These are phyloP conservation scores for Insectozyma bohioensis DNA, from an alignment of 1,139 yeast genomes.

Conservation along the genomic window DNA sequence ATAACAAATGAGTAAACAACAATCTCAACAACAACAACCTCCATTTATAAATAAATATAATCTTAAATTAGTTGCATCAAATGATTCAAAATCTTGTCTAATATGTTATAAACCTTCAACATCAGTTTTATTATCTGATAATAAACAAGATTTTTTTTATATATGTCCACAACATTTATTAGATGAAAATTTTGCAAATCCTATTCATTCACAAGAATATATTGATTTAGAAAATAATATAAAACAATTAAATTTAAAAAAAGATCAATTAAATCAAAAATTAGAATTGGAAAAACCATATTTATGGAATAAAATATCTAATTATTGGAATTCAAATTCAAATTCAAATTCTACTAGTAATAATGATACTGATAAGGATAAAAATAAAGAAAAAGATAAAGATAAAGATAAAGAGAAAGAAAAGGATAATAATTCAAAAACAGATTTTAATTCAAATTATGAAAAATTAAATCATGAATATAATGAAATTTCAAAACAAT, in stretches of 20 bases:
- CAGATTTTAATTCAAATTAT: conserved; percentile 9
- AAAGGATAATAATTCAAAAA: conserved; percentile 11
- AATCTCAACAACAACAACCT: conserved; percentile 12
- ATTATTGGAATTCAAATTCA: conserved; percentile 16
- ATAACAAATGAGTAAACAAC: conserved; percentile 10
- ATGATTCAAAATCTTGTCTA: conserved; percentile 58
- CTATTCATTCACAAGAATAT: conserved; percentile 49
- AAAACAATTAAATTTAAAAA: conserved; percentile 38
- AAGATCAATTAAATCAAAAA: conserved; percentile 30
- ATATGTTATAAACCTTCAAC: conserved; percentile 68
- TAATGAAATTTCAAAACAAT: conserved; percentile 24
- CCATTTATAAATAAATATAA: conserved; percentile 57
- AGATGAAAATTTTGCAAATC: conserved; percentile 62
- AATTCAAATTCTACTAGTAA: background rate
- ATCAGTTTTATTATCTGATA: conserved; percentile 56
- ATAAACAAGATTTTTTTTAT: conserved; percentile 64
- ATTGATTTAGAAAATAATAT: conserved; percentile 39
- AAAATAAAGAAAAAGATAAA: conserved; percentile 6
- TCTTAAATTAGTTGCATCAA: conserved; percentile 54
- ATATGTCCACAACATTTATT: conserved; percentile 63
- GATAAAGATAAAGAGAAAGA: conserved; percentile 15
- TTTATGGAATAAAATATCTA: conserved; percentile 28
- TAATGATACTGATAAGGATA: conserved; percentile 19
- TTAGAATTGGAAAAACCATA: conserved; percentile 34
- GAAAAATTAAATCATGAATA: conserved; percentile 18